A percentile compares a stretch with the other conserved stretches of the same genome.
Evolutionary conservation across 2,329 filamentous ascomycete genomes (phyloP).

Genomic region (Paraphoma chrysanthemicola): DNA sequence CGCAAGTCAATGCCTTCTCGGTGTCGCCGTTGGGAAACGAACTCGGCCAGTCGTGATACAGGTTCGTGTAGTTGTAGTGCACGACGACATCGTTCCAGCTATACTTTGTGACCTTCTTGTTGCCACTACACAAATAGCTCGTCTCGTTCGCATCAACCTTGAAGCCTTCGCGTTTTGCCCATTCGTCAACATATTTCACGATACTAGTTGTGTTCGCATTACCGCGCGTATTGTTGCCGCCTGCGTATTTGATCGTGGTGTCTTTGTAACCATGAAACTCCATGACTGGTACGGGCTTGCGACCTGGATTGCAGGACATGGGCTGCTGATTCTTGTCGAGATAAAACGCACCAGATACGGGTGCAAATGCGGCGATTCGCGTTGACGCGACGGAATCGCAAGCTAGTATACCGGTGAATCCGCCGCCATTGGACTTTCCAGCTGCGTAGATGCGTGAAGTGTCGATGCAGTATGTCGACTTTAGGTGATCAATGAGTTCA

Average conservation of each 20-base stretch:
- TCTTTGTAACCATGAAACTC: conserved; percentile 56
- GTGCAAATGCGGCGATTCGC: conserved; percentile 59
- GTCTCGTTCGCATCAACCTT: conserved; percentile 34
- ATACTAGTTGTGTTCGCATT: conserved; percentile 29
- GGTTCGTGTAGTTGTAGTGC: conserved; percentile 49
- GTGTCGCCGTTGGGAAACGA: conserved; percentile 38
- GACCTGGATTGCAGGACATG: conserved; percentile 34
- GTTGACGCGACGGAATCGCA: conserved; percentile 53
- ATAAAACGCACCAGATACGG: conserved; percentile 58
- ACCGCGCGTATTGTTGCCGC: conserved; percentile 34
- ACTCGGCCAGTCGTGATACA: conserved; percentile 53
- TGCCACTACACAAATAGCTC: conserved; percentile 36
- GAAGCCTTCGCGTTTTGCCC: conserved; percentile 47
- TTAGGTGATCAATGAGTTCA: conserved; percentile 52
- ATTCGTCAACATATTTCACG: conserved; percentile 44
- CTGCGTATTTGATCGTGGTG: conserved; percentile 50
- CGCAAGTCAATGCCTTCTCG: conserved; percentile 31
- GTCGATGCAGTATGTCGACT: conserved; percentile 55
- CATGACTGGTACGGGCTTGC: conserved; percentile 48
- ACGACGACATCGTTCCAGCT: conserved; percentile 41
- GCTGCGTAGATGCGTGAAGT: conserved; percentile 53
- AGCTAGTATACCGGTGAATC: conserved; percentile 57
- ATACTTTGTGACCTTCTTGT: conserved; percentile 33
- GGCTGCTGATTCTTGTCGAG: conserved; percentile 23
- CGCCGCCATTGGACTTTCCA: conserved; percentile 64